A percentile compares a stretch with the other conserved stretches of the same genome.
Evolutionary conservation across 2,329 filamentous ascomycete species (phyloP).

Genomic region (Purpureocillium lavendulum): DNA sequence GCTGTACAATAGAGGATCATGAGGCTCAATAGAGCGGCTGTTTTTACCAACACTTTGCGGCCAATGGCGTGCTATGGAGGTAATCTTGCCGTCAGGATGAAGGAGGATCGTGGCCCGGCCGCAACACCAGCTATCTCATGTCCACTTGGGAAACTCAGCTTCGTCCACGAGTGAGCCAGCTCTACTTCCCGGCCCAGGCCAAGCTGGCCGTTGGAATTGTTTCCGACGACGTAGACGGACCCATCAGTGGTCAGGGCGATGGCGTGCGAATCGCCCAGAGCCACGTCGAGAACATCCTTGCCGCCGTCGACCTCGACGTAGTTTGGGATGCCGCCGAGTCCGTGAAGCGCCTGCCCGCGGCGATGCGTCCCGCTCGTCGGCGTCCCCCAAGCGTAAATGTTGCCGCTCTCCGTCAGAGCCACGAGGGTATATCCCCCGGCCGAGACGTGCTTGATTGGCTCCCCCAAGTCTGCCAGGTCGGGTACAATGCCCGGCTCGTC

Average conservation of each 20-base stretch:
- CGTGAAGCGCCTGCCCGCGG: slow-evolving; percentile 22
- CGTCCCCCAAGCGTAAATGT: slow-evolving; percentile 55
- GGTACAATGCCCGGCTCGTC: slow-evolving; percentile 34
- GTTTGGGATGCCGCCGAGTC: slow-evolving; percentile 24
- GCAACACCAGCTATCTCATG: slow-evolving; percentile 30
- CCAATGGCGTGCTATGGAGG: background rate
- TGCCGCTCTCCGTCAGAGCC: slow-evolving; percentile 47
- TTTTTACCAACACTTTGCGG: slow-evolving; percentile 8
- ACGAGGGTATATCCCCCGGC: slow-evolving; percentile 49
- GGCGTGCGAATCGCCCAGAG: slow-evolving; percentile 50
- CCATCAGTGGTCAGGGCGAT: slow-evolving; percentile 42
- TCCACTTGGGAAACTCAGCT: slow-evolving; percentile 19
- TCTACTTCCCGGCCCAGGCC: slow-evolving; percentile 28
- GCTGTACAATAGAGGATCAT: slow-evolving; percentile 41
- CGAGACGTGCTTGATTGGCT: slow-evolving; percentile 44
- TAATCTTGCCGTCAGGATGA: slow-evolving; percentile 30
- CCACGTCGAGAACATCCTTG: slow-evolving; percentile 47
- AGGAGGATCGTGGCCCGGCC: slow-evolving; percentile 41
- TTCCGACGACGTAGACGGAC: slow-evolving; percentile 46
- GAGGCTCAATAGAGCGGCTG: slow-evolving; percentile 22
- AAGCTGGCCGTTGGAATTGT: slow-evolving; percentile 51
- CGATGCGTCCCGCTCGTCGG: slow-evolving; percentile 13
- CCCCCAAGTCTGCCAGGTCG: slow-evolving; percentile 41
- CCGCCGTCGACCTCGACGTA: slow-evolving; percentile 37
- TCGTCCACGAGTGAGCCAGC: slow-evolving; percentile 25